Conservation (phyloP, 352 stramenopile genomes). For the Phytopythium helicoides region DNA sequence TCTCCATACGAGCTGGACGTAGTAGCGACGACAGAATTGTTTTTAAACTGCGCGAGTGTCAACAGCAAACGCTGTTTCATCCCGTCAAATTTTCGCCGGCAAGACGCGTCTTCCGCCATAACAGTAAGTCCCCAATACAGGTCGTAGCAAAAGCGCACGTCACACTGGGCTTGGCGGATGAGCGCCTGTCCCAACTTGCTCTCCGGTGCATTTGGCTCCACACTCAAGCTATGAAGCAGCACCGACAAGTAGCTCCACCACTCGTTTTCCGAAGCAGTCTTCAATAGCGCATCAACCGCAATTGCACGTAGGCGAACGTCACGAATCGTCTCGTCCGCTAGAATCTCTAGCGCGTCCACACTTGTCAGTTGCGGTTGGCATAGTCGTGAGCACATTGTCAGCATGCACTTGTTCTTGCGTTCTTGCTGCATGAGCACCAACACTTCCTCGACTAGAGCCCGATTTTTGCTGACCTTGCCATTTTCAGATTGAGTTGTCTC, state of each 20-base stretch:
- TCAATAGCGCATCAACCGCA: constrained; percentile 59
- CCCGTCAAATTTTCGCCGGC: constrained; percentile 75
- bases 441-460: constrained; percentile 53
- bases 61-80: constrained; percentile 80
- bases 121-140: constrained; percentile 84
- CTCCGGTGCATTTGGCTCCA: constrained; percentile 55
- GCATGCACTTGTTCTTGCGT: constrained; percentile 78
- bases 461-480: constrained; percentile 19
- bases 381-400: constrained; percentile 84
- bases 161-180: constrained; percentile 69
- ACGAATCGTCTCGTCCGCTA: constrained; percentile 66
- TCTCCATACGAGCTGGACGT: neutral
- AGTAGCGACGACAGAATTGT: constrained; percentile 26
- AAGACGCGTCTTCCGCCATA: constrained; percentile 74
- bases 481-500: constrained; percentile 4
- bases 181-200: constrained; percentile 70
- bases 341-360: constrained; percentile 76
- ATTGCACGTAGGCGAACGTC: constrained; percentile 54
- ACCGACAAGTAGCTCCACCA: constrained; percentile 79
- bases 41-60: constrained; percentile 63
- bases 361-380: constrained; percentile 72
- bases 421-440: constrained; percentile 59
- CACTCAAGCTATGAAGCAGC: constrained; percentile 69
- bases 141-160: constrained; percentile 84
- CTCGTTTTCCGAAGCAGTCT: constrained; percentile 70